Evolutionary conservation across 805 yeast genomes (phyloP).

Genomic region (Schizosaccharomyces cryophilus): DNA sequence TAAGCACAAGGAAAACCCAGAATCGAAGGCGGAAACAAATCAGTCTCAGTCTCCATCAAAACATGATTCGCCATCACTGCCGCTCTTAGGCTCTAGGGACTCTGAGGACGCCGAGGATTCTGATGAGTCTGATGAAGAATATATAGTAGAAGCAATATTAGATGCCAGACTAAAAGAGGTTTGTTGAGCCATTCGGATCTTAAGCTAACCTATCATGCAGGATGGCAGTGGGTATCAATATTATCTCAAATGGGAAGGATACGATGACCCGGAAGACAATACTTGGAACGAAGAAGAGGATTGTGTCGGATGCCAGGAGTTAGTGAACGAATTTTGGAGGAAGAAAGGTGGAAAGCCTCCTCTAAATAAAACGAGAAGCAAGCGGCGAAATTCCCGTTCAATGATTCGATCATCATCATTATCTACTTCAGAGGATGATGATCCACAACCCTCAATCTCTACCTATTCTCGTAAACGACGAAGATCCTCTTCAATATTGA

Average conservation of each 20-base stretch:
- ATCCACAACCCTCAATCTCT: too few relatives aligned
- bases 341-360: not conserved
- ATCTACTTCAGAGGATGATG: too few relatives aligned
- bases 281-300: not conserved
- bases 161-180: not conserved
- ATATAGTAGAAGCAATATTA: not conserved
- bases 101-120: not conserved
- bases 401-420: not conserved
- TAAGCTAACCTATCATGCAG: not conserved
- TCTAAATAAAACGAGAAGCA: not conserved
- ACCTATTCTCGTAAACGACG: too few relatives aligned
- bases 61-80: too few relatives aligned
- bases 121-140: not conserved
- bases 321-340: not conserved
- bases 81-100: not conserved
- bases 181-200: not conserved
- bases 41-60: too few relatives aligned
- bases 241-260: not conserved
- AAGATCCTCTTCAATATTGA: too few relatives aligned
- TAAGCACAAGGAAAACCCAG: too few relatives aligned
- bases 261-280: conserved; percentile 2
- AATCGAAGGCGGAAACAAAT: too few relatives aligned
- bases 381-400: not conserved
- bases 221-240: not conserved
- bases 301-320: conserved; percentile 1